phyloP scores from a whole-genome alignment of 2,329 filamentous ascomycete species.

The Cladorrhinum sp. region DNA sequence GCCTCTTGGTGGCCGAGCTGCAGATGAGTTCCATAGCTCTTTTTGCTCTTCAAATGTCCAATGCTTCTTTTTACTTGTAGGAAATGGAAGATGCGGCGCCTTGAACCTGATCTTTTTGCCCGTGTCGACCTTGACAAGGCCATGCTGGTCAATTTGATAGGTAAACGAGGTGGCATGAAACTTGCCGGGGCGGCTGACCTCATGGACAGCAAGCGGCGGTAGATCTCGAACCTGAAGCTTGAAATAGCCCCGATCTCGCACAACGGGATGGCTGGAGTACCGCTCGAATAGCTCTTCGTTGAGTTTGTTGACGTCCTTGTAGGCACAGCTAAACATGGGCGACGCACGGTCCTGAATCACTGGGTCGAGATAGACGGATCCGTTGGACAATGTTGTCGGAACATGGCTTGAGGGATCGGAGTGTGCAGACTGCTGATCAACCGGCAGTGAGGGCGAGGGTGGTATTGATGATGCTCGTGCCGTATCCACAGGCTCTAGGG shows the following conservation, averaged over 20 bases:
- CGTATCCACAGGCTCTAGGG: not conserved
- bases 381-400: constrained; percentile 9
- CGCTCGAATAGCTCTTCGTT: constrained; percentile 28
- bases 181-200: constrained; percentile 21
- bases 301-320: constrained; percentile 25
- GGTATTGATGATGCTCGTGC: not conserved
- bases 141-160: constrained; percentile 22
- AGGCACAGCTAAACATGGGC: constrained; percentile 26
- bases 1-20: constrained; percentile 24
- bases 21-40: constrained; percentile 27
- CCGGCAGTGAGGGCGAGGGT: not conserved
- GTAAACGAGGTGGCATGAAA: constrained; percentile 27
- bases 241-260: constrained; percentile 27
- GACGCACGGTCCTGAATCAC: constrained; percentile 16
- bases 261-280: constrained; percentile 25
- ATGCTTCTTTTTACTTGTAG: constrained; percentile 16
- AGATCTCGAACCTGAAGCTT: constrained; percentile 27
- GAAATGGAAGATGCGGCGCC: constrained; percentile 23
- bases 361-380: constrained; percentile 15
- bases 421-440: not conserved
- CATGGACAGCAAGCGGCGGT: constrained; percentile 21
- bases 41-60: constrained; percentile 26
- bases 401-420: not conserved
- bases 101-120: constrained; percentile 23
- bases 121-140: constrained; percentile 28